These are phyloP conservation scores for Citropsis articulata DNA, from an alignment of 345 rosid genomes.

Conservation along the genomic window DNA sequence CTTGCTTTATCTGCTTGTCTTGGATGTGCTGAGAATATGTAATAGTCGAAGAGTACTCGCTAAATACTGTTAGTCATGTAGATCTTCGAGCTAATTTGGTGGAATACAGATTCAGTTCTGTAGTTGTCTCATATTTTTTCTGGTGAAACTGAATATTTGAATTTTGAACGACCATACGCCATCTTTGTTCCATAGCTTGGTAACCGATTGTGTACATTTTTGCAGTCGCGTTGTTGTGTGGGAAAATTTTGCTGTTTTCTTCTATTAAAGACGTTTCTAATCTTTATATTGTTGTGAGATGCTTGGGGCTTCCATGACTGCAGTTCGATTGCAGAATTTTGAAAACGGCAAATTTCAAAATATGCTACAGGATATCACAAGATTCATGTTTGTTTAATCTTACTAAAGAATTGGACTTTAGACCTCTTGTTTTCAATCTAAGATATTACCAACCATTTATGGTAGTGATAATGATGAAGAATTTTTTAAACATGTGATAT, in stretches of 20 bases:
- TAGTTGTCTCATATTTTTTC: neutral
- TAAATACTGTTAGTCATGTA: constrained; percentile 2
- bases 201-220: neutral
- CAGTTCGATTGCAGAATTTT: neutral
- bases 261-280: neutral
- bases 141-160: neutral
- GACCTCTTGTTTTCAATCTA: too few species aligned
- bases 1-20: neutral
- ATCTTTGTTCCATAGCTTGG: neutral
- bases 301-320: neutral
- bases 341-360: neutral
- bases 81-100: neutral
- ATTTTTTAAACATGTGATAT: too few species aligned
- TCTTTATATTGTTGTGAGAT: neutral
- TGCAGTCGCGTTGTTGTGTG: neutral
- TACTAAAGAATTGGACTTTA: too few species aligned
- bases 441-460: too few species aligned
- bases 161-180: neutral
- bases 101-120: neutral
- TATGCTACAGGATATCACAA: too few species aligned
- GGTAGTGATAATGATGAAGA: too few species aligned
- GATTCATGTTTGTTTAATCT: too few species aligned
- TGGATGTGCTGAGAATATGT: neutral
- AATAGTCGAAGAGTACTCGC: constrained; percentile 1
- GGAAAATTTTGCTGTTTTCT: neutral